Evolutionary conservation across 2,329 filamentous ascomycete species (phyloP).

Genomic region (Paecilomyces sp.): DNA sequence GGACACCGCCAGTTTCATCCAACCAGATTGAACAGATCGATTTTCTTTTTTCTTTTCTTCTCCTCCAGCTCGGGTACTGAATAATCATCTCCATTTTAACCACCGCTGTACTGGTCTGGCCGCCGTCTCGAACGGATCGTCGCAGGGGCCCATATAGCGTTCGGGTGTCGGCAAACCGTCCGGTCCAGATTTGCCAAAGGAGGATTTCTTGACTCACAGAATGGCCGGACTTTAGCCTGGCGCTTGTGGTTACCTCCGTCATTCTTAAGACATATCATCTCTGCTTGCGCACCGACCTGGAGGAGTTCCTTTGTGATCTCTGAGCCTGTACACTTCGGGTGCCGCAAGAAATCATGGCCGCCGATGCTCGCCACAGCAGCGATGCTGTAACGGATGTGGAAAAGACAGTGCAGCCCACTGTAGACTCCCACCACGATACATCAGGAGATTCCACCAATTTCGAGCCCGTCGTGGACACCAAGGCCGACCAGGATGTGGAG

Average conservation of each 20-base stretch:
- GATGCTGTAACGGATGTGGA: constrained; percentile 2
- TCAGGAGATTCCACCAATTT: background rate
- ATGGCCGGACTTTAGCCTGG: background rate
- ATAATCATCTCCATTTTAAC: background rate
- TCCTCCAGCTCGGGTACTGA: background rate
- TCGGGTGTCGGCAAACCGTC: background rate
- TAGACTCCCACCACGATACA: background rate
- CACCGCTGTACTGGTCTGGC: background rate
- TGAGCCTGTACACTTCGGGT: background rate
- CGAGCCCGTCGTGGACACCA: background rate
- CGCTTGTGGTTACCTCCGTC: background rate
- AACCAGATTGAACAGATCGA: background rate
- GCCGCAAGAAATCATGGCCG: background rate
- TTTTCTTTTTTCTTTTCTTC: background rate
- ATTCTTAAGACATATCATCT: background rate
- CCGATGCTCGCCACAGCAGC: background rate
- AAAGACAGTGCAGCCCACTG: background rate
- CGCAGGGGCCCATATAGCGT: background rate
- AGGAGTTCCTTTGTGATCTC: background rate
- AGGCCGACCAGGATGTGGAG: constrained; percentile 2
- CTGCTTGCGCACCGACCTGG: background rate
- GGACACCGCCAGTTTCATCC: background rate
- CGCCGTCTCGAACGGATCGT: background rate
- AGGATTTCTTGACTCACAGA: background rate
- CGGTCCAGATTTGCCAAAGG: background rate